Conservation (phyloP, 768 basidiomycete species). For the Russula emetica region DNA sequence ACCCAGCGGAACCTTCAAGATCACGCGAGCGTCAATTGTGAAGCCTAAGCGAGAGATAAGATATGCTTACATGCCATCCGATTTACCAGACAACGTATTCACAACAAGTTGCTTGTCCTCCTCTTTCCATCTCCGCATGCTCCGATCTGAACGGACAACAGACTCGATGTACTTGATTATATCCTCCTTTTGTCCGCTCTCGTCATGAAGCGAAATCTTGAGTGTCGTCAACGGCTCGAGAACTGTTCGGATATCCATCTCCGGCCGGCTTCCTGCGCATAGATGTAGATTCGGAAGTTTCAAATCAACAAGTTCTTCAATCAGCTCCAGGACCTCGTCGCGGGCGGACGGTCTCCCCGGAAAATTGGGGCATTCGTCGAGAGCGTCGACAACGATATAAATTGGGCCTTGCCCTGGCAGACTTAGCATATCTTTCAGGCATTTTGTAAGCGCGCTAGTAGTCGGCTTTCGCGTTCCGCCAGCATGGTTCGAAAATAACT, state of each 20-base stretch:
- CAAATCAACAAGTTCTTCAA: neutral
- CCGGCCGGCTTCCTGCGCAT: neutral
- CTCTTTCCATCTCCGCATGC: neutral
- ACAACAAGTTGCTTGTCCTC: neutral
- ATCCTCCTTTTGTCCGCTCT: neutral
- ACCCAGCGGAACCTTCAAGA: constrained; percentile 11
- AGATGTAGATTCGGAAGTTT: neutral
- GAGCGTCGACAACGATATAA: constrained; percentile 10
- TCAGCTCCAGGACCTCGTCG: neutral
- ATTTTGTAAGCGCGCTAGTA: neutral
- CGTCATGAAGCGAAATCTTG: neutral
- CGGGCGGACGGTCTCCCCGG: neutral
- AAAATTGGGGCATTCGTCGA: neutral
- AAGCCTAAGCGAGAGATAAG: fast-evolving
- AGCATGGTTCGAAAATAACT: neutral
- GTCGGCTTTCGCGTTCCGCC: neutral
- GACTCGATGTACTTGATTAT: constrained; percentile 1
- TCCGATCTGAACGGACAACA: neutral
- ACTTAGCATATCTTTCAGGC: neutral
- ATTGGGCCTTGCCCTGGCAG: neutral
- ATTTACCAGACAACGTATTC: neutral
- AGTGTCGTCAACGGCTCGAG: neutral
- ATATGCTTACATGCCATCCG: constrained; percentile 13
- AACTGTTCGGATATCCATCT: neutral
- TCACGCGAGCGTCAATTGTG: neutral